Evolutionary conservation across 73 alveolate genomes (phyloP), one percentile per base, ranked within the genome.

Genomic region (Uronychia binucleata): DNA sequence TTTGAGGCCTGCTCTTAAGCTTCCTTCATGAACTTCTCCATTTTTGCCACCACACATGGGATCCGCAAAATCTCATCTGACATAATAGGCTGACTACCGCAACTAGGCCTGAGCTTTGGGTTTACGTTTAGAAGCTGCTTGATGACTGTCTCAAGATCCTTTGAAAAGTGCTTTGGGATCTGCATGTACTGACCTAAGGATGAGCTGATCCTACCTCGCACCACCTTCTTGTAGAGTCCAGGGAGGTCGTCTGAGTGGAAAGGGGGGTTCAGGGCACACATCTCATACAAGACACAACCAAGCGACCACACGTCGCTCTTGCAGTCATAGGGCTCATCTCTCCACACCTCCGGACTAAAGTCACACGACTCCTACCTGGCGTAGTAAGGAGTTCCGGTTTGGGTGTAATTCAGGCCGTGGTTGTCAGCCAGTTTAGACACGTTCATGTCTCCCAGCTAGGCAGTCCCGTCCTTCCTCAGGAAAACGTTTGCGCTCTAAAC

Each of bases 221-320:
- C 19, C 67, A 46, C 67, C 19, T 46, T 46, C 67, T 46, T 46
- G 67, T 46, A 46, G 67, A 46, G 67, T 19, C 67, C 67, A 46
- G 67, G 67, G 19, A 46, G 67, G 19, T 46, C 67, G 19, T 46
- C 67, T 19, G 67, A 46, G 19, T 46, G 67, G 67, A 46, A 46
- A 46, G 67, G 67, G 19, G 67, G 67, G 67, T 46, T 46, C 67
- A 46, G 67, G 67, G 67, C 67, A 19, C 67, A 46, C 67, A 46
- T 46, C 67, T 46, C 67, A 46, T 46, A 46, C 67, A 46, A 46
- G 5, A 46, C 67, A 46, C 67, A 46, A 19, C 67, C 67, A 11
- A 46, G 19, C 19, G 67, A 46, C 67, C 67, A 46, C 19, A 46
- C 67, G 19, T 46, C 67, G 19, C n/a, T 11, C 67, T 46, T 46